Evolutionary conservation across 2,329 filamentous ascomycete genomes (phyloP).

Genomic region (Arthrobotrys iridis): DNA sequence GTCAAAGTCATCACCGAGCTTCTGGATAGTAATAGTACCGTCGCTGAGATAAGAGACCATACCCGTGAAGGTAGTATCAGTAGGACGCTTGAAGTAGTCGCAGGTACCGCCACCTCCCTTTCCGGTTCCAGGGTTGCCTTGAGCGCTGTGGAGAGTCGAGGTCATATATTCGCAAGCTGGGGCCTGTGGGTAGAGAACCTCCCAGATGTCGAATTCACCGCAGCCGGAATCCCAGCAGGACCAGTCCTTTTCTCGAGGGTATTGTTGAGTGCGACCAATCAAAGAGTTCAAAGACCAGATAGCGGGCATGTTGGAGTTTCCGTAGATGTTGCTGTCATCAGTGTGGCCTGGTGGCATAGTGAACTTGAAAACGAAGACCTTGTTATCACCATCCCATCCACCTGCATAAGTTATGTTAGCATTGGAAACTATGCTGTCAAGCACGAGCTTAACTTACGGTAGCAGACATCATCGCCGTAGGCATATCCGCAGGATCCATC

Average conservation of each 20-base stretch:
- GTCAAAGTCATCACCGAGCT: conserved; percentile 62
- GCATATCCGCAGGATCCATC: conserved; percentile 64
- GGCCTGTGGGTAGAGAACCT: conserved; percentile 69
- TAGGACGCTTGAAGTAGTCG: conserved; percentile 77
- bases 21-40: conserved; percentile 68
- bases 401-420: conserved; percentile 63
- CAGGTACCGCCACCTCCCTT: conserved; percentile 72
- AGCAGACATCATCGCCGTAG: conserved; percentile 64
- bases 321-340: conserved; percentile 60
- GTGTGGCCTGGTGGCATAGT: conserved; percentile 73
- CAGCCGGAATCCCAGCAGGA: conserved; percentile 77
- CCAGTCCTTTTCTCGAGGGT: conserved; percentile 74
- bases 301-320: conserved; percentile 75
- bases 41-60: conserved; percentile 71
- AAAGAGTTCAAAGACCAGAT: conserved; percentile 79
- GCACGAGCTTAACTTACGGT: conserved; percentile 62
- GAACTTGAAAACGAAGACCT: conserved; percentile 79
- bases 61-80: conserved; percentile 69
- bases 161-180: conserved; percentile 73
- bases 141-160: conserved; percentile 72
- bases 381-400: conserved; percentile 75
- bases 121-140: conserved; percentile 58
- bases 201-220: conserved; percentile 80
- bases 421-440: background rate
- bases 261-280: conserved; percentile 71